These are phyloP conservation scores for Pseudogymnoascus sp. DNA, from an alignment of 2,329 filamentous ascomycete genomes.

Conservation along the genomic window DNA sequence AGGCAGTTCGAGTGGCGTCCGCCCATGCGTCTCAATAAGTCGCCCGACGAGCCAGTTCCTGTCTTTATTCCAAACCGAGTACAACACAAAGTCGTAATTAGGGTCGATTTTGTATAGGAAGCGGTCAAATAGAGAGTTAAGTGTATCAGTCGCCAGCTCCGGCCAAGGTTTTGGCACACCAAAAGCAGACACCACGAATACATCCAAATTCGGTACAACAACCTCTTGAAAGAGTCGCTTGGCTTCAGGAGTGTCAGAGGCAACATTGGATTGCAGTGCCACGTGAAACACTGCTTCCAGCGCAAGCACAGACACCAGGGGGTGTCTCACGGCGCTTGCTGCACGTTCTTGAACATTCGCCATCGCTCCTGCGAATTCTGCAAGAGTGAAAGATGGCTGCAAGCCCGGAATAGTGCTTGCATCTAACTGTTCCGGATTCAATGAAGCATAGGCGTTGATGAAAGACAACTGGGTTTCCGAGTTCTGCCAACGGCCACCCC, in stretches of 20 bases:
- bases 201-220: constrained; percentile 65
- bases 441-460: constrained; percentile 75
- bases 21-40: constrained; percentile 69
- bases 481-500: constrained; percentile 84
- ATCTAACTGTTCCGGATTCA: constrained; percentile 69
- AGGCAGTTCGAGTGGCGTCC: constrained; percentile 59
- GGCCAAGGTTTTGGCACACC: constrained; percentile 74
- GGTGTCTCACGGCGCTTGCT: constrained; percentile 68
- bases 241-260: constrained; percentile 56
- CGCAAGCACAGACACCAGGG: constrained; percentile 81
- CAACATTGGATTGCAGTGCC: constrained; percentile 53
- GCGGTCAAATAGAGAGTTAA: constrained; percentile 71
- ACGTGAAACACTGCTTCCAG: constrained; percentile 63
- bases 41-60: constrained; percentile 76
- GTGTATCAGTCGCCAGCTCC: constrained; percentile 63
- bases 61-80: constrained; percentile 87
- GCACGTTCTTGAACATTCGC: constrained; percentile 53
- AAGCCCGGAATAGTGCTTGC: constrained; percentile 78
- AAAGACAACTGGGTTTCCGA: constrained; percentile 90
- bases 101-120: constrained; percentile 74
- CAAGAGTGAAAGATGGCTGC: constrained; percentile 64
- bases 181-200: constrained; percentile 72
- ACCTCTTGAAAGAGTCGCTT: constrained; percentile 60
- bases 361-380: constrained; percentile 55
- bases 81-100: constrained; percentile 79